Evolutionary conservation across 371 early-diverging fungal genomes (phyloP), one percentile per base, ranked within the genome.

Genomic region (Dipsacomyces acuminosporus): DNA sequence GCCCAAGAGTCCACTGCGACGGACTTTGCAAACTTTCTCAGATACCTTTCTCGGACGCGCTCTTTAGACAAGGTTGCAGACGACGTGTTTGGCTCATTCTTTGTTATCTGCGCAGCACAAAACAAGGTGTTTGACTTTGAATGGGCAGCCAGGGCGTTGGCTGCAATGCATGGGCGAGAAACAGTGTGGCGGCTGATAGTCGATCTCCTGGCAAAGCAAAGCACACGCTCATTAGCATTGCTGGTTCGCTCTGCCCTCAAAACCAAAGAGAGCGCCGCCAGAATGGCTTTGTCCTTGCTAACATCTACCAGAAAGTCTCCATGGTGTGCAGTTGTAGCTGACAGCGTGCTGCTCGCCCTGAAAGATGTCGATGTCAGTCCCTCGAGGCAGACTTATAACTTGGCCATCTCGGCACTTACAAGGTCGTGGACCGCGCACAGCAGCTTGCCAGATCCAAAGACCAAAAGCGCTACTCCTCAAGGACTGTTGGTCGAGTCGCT

Each of bases 1-100:
- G 42, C 36, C 17, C 40, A 48, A 1, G 24, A 21, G 41, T 40
- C 51, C 13, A 24, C 34, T 1, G 20, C 20, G 11, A 41, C 45
- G 13, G 70, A 64, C 4, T 22, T 51, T 2, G 60, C 52, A 21
- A 70, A 59, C 34, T 70, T 70, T 43, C 17, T 70, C 46, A 64
- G 70, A 33, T 59, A 70, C 23, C 45, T 64, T 5, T 33, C 59
- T 18, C 70, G 64, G 20, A 52, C 49, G 3, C 25, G 15, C 7
- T 24, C 30, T 18, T 33, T 70, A 21, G n/a, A 30, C 1, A 5
- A 2, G 35, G 53, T 59, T 18, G 33, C 60, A 1, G 34, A 59
- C 54, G 48, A 47, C 11, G 23, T 49, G 4, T 33, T 55, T 13
- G 60, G 33, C 3, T 11, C 35, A 11, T 56, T 56, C 24, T 38